Evolutionary conservation across 306 rosid genomes (phyloP).

Genomic region (Trifolium fragiferum): DNA sequence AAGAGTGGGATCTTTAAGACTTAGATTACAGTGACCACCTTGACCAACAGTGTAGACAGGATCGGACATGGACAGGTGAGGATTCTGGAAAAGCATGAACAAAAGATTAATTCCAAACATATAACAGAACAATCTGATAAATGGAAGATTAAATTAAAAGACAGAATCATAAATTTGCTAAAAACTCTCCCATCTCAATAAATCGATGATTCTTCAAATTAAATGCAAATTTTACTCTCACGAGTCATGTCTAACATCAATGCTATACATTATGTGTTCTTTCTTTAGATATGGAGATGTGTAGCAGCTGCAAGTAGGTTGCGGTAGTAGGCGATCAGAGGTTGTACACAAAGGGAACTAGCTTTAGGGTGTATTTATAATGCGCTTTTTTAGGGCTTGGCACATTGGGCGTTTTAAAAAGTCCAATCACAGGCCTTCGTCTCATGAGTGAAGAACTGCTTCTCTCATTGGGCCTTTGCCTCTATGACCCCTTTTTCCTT

Average conservation of each 20-base stretch:
- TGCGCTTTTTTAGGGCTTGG: neutral
- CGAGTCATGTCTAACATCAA: neutral
- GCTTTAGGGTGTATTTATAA: neutral
- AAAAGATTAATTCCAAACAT: slow-evolving; percentile 43
- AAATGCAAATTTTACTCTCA: slow-evolving; percentile 7
- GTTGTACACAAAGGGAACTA: neutral
- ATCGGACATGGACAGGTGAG: slow-evolving; percentile 61
- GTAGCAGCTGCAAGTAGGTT: neutral
- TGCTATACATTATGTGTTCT: slow-evolving; percentile 56
- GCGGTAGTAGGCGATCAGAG: neutral
- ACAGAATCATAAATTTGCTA: slow-evolving; percentile 22
- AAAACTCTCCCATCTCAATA: neutral
- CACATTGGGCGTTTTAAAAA: neutral
- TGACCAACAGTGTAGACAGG: slow-evolving; percentile 79
- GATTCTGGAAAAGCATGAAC: slow-evolving; percentile 68
- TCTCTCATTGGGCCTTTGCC: neutral
- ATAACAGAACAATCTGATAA: slow-evolving; percentile 32
- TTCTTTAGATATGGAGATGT: slow-evolving; percentile 48
- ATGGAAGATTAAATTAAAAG: slow-evolving; percentile 18
- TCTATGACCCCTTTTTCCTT: neutral
- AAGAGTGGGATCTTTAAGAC: slow-evolving; percentile 69
- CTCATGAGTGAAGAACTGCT: neutral
- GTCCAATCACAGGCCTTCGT: neutral
- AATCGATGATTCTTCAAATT: neutral
- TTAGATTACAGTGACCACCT: slow-evolving; percentile 77